Evolutionary conservation across 1,139 yeast species (phyloP), one percentile per base, ranked within the genome.

Genomic region (Keqinozyma sinolaborantium): DNA sequence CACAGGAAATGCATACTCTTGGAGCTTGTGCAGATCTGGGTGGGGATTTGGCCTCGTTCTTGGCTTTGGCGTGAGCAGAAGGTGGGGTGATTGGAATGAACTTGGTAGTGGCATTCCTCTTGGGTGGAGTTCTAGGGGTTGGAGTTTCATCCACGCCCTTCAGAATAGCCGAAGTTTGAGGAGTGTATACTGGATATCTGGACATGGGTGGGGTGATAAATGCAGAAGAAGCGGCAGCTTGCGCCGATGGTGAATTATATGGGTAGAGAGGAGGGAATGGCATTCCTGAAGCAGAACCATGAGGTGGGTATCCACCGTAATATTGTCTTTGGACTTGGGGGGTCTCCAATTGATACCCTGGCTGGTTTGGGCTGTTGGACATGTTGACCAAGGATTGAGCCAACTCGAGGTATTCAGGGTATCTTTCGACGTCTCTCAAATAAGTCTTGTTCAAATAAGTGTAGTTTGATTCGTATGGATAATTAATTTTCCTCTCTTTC

Each of bases 1-100:
- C 88, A 60, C 98, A 92, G 4, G 97, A 86, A 20, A 92, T 81
- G 56, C 98, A 92, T 36, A 76, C 73, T 47, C 90, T 69, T 25
- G 59, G 52, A 26, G 60, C 58, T 32, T 56, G 62, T 33, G 45
- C 49, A 21, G 41, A 19, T 35, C 51, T 55, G 15, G 68, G 60
- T 3, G 73, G 71, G n/a, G 70, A 58, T 41, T 53, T 60, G 30
- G 53, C 39, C 12, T 64, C 70, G 23, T 53, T 36, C 31, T 61
- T 52, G 6, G 60, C 36, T 38, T 58, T 58, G 23, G 51, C 39
- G 35, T 59, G 59, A 26, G 64, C 50, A 4, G 69, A 56, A 15
- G 73, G 73, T 3, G 73, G 73, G 4, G 74, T 63, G 20, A 65
- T 58, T 15, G 74, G 74, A 30, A 66, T 60, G 46, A 67, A 63